Conservation (phyloP, 192 early-diverging fungal genomes). For the Globomyces pollinis-pini region DNA sequence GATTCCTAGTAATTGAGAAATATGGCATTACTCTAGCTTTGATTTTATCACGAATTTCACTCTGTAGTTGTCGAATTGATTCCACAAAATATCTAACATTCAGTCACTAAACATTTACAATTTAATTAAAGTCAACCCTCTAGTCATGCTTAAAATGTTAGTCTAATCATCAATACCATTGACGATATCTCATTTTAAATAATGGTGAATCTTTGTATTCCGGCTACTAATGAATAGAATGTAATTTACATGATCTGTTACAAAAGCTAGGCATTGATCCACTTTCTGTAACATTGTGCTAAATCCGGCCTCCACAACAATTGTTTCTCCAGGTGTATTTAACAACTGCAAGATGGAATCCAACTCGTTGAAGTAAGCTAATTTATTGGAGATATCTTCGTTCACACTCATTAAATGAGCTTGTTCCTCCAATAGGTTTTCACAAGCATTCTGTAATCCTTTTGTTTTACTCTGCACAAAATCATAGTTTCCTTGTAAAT, state of each 20-base stretch:
- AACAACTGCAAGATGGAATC: slow-evolving; percentile 72
- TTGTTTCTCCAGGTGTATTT: slow-evolving; percentile 72
- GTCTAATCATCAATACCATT: slow-evolving; percentile 42
- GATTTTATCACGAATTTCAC: slow-evolving; percentile 58
- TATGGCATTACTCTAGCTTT: slow-evolving; percentile 13
- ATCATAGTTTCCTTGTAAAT: slow-evolving; percentile 61
- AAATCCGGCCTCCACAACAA: slow-evolving; percentile 74
- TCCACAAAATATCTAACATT: slow-evolving; percentile 73
- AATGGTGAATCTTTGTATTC: slow-evolving; percentile 82
- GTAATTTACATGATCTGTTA: slow-evolving; percentile 60
- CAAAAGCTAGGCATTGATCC: slow-evolving; percentile 73
- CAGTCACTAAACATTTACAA: no score
- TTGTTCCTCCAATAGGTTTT: slow-evolving; percentile 49
- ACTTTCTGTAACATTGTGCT: slow-evolving; percentile 66
- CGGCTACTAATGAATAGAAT: slow-evolving; percentile 24
- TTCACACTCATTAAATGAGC: slow-evolving; percentile 52
- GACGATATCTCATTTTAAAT: slow-evolving; percentile 86
- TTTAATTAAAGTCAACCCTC: slow-evolving; percentile 88
- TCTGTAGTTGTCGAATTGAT: slow-evolving; percentile 53
- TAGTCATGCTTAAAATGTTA: slow-evolving; percentile 66
- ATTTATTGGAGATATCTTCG: slow-evolving; percentile 46
- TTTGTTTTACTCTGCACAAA: slow-evolving; percentile 72
- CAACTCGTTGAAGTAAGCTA: slow-evolving; percentile 80
- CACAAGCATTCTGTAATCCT: slow-evolving; percentile 71
- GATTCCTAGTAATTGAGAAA: slow-evolving; percentile 6